Base-by-base conservation (phyloP, 495 filamentous ascomycete genomes). In the Cladorrhinum samala region DNA sequence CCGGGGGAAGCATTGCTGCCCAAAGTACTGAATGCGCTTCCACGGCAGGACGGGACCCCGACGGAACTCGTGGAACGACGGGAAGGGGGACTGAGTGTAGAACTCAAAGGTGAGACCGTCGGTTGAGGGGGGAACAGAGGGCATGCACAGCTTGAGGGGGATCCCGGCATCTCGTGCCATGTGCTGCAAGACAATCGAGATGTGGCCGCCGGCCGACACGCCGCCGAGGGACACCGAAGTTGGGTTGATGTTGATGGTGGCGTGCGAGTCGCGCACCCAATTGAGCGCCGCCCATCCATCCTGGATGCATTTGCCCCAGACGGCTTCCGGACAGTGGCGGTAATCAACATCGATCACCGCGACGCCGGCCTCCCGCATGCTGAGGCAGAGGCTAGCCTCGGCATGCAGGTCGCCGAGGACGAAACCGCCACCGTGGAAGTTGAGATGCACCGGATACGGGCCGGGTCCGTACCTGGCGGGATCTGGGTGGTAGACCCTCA, bases 321-420 rank as follows among this genome's bases (percentile, higher is more conserved):
- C 57, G 16, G 62, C 49, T 57, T 79, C 76, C 71, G 77, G 75
- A 4, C 72, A 73, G 3, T 72, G 70, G n/a, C 76, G 72, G 54
- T 80, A 80, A 27, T 70, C 69, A n/a, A 80, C 71, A 46, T 80
- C 77, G 20, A 80, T 67, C 8, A 77, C 68, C 8, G 66, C 69
- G 2, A 66, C 62, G 3, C 72, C 67, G 2, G 70, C 70, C 18
- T 71, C 68, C 14, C 73, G 68, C 64, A 77, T 72, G 44, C 60
- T 74, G 16, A 75, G 61, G 49, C 74, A 77, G 1, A 77, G 58
- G 18, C 68, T 54, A 0, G 68, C 69, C 27, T 78, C 77, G 0
- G 68, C 68, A 14, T 60, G 60, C 33, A 80, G 57, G 49, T 77
- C 73, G 0, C 77, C 77, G 9, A 78, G 52, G 2, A 72, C 75